Evolutionary conservation across 139 green algal genomes (phyloP).

Genomic region (Trebouxia sp.): DNA sequence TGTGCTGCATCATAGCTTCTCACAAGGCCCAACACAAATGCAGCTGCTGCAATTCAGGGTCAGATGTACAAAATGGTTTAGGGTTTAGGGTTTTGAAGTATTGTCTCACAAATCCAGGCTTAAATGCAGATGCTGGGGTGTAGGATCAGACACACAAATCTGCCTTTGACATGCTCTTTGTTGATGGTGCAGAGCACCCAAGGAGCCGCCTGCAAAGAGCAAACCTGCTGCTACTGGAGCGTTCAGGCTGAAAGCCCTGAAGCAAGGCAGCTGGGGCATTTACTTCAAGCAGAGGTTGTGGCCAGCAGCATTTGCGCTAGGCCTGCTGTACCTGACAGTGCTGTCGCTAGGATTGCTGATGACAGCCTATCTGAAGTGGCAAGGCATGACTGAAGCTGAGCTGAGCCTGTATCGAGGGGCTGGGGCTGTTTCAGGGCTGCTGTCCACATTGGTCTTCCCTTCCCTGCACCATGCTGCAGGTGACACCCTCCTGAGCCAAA

Average conservation of each 20-base stretch:
- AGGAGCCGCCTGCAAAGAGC: not conserved
- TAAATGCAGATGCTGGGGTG: no score
- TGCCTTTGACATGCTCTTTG: no score
- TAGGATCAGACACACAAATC: no score
- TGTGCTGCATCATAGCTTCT: no score
- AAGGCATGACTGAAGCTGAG: slow-evolving; percentile 63
- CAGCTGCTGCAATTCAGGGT: no score
- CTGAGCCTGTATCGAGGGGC: slow-evolving; percentile 58
- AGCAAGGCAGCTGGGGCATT: slow-evolving; percentile 36
- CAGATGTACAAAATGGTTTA: no score
- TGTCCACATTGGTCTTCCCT: slow-evolving; percentile 68
- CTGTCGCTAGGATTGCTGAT: slow-evolving; percentile 61
- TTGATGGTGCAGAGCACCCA: not conserved
- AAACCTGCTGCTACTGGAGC: no score
- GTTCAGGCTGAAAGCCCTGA: no score
- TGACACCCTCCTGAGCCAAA: not conserved
- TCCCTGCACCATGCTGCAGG: slow-evolving; percentile 34
- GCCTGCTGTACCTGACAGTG: slow-evolving; percentile 78
- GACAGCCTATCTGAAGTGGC: slow-evolving; percentile 70
- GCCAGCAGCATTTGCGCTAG: slow-evolving; percentile 69
- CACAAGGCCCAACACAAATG: no score
- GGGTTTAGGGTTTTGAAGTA: no score
- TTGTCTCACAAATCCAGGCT: no score
- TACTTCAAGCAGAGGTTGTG: slow-evolving; percentile 66
- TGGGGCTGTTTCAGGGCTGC: slow-evolving; percentile 68